Evolutionary conservation across 2,329 filamentous ascomycete species (phyloP).

Genomic region (Fusarium sambucinum): DNA sequence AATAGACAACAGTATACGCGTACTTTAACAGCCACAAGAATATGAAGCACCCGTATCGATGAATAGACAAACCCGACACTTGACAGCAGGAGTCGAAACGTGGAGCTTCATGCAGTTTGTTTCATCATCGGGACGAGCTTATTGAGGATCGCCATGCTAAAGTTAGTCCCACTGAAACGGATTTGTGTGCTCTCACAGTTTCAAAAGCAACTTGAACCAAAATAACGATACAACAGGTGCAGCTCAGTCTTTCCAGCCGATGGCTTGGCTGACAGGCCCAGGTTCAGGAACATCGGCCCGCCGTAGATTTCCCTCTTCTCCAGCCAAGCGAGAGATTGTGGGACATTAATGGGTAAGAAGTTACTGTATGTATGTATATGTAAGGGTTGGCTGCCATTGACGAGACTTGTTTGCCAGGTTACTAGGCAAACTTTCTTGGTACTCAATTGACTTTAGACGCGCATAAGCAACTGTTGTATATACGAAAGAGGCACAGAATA

Average conservation of each 20-base stretch:
- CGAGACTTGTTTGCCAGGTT: background rate
- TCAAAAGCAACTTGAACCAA: background rate
- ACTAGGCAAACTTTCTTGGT: background rate
- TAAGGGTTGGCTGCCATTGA: background rate
- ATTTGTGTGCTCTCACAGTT: slow-evolving; percentile 7
- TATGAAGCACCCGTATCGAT: background rate
- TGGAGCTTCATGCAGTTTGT: slow-evolving; percentile 37
- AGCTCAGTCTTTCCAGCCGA: background rate
- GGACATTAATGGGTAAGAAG: too few species aligned
- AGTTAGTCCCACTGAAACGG: slow-evolving; percentile 11
- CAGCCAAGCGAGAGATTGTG: background rate
- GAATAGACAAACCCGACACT: slow-evolving; percentile 17
- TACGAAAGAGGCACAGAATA: slow-evolving; percentile 2
- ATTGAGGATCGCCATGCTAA: slow-evolving; percentile 4
- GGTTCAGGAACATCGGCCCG: slow-evolving; percentile 39
- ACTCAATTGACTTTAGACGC: slow-evolving; percentile 3
- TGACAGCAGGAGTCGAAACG: slow-evolving; percentile 23
- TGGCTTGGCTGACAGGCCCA: slow-evolving; percentile 4
- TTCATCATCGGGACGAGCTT: slow-evolving; percentile 16
- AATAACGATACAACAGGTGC: background rate
- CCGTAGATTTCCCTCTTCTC: slow-evolving; percentile 34
- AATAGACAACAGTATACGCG: background rate
- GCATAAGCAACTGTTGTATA: background rate
- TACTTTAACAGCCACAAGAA: background rate
- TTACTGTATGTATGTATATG: background rate